Evolutionary conservation across 805 yeast genomes (phyloP).

Genomic region (Candida nanaspora): DNA sequence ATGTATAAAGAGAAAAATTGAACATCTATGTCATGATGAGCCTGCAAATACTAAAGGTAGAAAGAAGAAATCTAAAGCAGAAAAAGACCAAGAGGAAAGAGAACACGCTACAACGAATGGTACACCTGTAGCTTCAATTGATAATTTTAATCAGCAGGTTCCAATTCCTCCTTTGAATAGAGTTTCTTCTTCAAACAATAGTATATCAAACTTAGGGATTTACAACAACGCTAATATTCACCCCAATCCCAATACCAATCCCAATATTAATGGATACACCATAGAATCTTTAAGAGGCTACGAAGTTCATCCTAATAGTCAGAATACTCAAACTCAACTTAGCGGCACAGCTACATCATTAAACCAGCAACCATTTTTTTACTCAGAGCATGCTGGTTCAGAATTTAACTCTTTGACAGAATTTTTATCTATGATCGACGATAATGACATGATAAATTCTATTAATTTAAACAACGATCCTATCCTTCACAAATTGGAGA

Average conservation of each 20-base stretch:
- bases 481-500: slow-evolving; percentile 26
- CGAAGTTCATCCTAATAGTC: slow-evolving; percentile 1
- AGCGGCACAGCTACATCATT: slow-evolving; percentile 5
- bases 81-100: background rate
- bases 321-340: slow-evolving; percentile 2
- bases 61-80: slow-evolving; percentile 10
- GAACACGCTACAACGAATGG: too few species aligned
- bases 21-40: slow-evolving; percentile 80
- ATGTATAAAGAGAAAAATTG: slow-evolving; percentile 81
- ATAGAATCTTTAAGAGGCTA: background rate
- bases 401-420: slow-evolving; percentile 88
- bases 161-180: background rate
- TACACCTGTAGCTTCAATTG: too few species aligned
- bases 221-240: background rate
- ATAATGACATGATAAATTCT: slow-evolving; percentile 56
- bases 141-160: too few species aligned
- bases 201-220: background rate
- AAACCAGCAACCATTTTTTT: slow-evolving; percentile 73
- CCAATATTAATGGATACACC: background rate
- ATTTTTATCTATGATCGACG: slow-evolving; percentile 84
- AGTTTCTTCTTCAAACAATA: background rate
- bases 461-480: slow-evolving; percentile 30
- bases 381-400: slow-evolving; percentile 87
- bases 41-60: slow-evolving; percentile 38
- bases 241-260: background rate